phyloP scores from a whole-genome alignment of 2,329 filamentous ascomycete species.

The Coleophoma crateriformis region DNA sequence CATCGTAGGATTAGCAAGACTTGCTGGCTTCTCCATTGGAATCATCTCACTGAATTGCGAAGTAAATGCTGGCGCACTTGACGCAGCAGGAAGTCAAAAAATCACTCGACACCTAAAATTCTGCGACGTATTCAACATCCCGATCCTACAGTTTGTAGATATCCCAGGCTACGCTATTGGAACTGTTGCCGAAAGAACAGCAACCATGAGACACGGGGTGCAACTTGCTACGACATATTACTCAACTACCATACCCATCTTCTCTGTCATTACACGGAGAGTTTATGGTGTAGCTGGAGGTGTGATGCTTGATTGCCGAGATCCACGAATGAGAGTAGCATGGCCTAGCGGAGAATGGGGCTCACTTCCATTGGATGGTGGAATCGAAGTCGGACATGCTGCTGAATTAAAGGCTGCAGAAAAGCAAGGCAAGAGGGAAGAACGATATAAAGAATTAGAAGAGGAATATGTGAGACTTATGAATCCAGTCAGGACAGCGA shows the following conservation, averaged over 20 bases:
- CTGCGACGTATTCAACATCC: slow-evolving; percentile 60
- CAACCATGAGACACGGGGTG: slow-evolving; percentile 60
- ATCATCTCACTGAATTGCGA: slow-evolving; percentile 57
- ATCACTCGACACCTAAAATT: slow-evolving; percentile 55
- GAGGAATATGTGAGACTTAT: slow-evolving; percentile 55
- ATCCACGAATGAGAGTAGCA: slow-evolving; percentile 54
- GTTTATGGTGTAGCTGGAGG: slow-evolving; percentile 60
- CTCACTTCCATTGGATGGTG: slow-evolving; percentile 55
- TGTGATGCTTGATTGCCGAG: slow-evolving; percentile 57
- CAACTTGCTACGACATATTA: slow-evolving; percentile 57
- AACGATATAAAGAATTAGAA: slow-evolving; percentile 49
- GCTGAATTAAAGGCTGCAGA: slow-evolving; percentile 52
- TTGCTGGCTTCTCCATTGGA: slow-evolving; percentile 51
- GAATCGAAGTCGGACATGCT: slow-evolving; percentile 58
- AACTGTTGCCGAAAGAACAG: slow-evolving; percentile 54
- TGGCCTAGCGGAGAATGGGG: slow-evolving; percentile 62
- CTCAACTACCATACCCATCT: slow-evolving; percentile 56
- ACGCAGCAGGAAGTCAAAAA: slow-evolving; percentile 56
- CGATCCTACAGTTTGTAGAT: slow-evolving; percentile 58
- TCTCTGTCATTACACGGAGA: slow-evolving; percentile 55
- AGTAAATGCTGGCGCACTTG: slow-evolving; percentile 54
- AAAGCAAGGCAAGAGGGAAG: slow-evolving; percentile 41
- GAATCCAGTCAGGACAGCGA: slow-evolving; percentile 60
- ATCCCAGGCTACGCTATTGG: slow-evolving; percentile 59
- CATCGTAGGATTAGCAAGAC: slow-evolving; percentile 53